phyloP scores from a whole-genome alignment of 2,329 filamentous ascomycete species.

The Alternaria solani region DNA sequence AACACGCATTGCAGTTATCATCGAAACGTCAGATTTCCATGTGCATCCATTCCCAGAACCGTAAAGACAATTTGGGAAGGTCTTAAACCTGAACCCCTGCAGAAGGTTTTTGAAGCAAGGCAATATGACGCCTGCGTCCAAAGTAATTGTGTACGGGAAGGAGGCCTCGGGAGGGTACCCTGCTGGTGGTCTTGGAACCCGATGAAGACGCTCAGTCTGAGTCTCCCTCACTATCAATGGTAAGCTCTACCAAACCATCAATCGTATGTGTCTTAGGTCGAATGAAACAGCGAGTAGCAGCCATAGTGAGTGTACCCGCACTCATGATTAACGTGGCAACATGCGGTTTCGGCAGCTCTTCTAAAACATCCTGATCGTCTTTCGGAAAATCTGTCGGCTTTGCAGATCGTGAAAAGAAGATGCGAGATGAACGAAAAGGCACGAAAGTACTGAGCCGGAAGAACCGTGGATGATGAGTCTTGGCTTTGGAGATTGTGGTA shows the following conservation, averaged over 20 bases:
- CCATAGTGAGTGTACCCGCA: conserved; percentile 46
- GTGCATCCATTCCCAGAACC: not conserved
- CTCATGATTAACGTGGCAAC: conserved; percentile 46
- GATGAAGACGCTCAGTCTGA: not conserved
- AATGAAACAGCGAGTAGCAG: conserved; percentile 33
- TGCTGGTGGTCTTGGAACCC: not conserved
- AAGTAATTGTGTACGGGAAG: not conserved
- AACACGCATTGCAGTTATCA: too few relatives aligned
- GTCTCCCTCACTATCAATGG: conserved; percentile 19
- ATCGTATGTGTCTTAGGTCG: conserved; percentile 18
- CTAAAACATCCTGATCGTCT: conserved; percentile 35
- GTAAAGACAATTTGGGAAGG: not conserved
- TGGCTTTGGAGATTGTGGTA: conserved; percentile 21
- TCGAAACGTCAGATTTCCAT: not conserved
- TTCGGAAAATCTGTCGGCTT: conserved; percentile 30
- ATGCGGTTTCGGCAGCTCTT: conserved; percentile 42
- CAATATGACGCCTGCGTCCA: not conserved
- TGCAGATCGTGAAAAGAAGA: conserved; percentile 43
- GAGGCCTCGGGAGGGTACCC: not conserved
- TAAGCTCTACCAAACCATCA: conserved; percentile 27
- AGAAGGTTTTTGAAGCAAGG: not conserved
- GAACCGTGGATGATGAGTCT: conserved; percentile 38
- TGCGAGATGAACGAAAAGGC: conserved; percentile 42
- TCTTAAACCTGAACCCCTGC: not conserved
- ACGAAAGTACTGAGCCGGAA: conserved; percentile 44